A percentile compares a stretch with the other conserved stretches of the same genome.
Evolutionary conservation across 2,329 filamentous ascomycete species (phyloP).

Genomic region (Colletotrichum nymphaeae): DNA sequence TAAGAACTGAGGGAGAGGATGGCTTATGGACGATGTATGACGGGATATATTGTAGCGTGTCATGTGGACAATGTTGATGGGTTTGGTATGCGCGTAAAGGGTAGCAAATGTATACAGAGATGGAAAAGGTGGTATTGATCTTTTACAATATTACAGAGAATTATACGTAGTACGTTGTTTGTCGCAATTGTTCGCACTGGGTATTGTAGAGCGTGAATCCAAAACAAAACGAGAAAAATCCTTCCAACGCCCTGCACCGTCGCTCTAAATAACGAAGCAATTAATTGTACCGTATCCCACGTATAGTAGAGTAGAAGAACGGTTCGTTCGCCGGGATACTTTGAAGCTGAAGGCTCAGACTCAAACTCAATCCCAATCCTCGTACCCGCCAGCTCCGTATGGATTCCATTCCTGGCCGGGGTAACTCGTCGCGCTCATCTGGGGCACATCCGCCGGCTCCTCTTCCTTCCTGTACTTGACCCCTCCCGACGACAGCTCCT

Average conservation of each 20-base stretch:
- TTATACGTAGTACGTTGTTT: not conserved
- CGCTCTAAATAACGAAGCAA: not conserved
- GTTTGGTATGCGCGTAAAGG: not conserved
- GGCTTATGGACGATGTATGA: no score
- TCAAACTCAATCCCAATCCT: conserved; percentile 26
- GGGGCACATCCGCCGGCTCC: conserved; percentile 56
- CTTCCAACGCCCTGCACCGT: not conserved
- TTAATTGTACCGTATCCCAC: not conserved
- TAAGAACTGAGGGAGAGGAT: not conserved
- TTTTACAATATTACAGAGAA: not conserved
- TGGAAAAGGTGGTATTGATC: not conserved
- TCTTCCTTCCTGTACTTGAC: conserved; percentile 50
- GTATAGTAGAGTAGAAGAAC: not conserved
- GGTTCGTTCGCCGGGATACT: not conserved
- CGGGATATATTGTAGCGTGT: not conserved
- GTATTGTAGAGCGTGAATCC: not conserved
- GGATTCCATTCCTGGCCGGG: conserved; percentile 79
- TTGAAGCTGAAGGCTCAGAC: no score
- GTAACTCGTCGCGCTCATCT: conserved; percentile 76
- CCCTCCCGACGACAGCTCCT: conserved; percentile 39
- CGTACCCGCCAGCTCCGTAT: conserved; percentile 47
- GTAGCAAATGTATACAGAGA: not conserved
- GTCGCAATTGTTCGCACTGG: not conserved
- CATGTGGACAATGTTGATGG: no score
- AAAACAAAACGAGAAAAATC: not conserved